Evolutionary conservation across 148 eudicot species (phyloP), one percentile per base, ranked within the genome.

Genomic region (Vaccinium myrtillus): DNA sequence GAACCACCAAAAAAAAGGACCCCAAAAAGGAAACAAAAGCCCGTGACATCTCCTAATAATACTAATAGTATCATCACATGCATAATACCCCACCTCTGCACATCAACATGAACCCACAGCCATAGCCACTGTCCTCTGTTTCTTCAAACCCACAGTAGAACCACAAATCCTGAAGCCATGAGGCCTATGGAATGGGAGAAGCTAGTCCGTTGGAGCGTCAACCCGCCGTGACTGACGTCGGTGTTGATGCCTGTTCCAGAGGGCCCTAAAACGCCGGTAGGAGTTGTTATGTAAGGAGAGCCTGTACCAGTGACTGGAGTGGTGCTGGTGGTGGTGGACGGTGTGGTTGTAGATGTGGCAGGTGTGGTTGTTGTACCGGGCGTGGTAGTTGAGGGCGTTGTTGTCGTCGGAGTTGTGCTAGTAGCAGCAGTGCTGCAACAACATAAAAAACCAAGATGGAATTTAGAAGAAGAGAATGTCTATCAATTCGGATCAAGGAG

Each of bases 231-330:
- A 76, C 87, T 90, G 39, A 86, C 88, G 50, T 92, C 93, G 39
- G 83, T 87, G 83, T 73, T 73, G 50, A 73, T 73, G 50, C 77
- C 77, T 12, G 77, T 16, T 36, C 89, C 93, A 0, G 93, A 82
- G 2, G 94, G 94, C 36, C 90, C 89, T 61, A 92, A 14, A 10
- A 88, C 86, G 11, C 92, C 93, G 2, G 77, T 81, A 11, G 89
- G 88, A 50, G 88, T 87, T 23, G 91, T 86, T 59, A 77, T 8
- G 55, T 49, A 76, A 16, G 83, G 86, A 5, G 78, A 74, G 15
- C 77, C 74, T 5, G 18, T 27, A 32, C 85, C 81, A 15, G 59
- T 78, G 12, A 48, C 39, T 1, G 85, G 79, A 15, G 92, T 88
- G 49, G 90, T 80, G 27, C 83, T 43, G 27, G 84, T 43, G 0